These are phyloP conservation scores for Cornus florida DNA, from an alignment of 148 eudicot genomes.

Conservation along the genomic window DNA sequence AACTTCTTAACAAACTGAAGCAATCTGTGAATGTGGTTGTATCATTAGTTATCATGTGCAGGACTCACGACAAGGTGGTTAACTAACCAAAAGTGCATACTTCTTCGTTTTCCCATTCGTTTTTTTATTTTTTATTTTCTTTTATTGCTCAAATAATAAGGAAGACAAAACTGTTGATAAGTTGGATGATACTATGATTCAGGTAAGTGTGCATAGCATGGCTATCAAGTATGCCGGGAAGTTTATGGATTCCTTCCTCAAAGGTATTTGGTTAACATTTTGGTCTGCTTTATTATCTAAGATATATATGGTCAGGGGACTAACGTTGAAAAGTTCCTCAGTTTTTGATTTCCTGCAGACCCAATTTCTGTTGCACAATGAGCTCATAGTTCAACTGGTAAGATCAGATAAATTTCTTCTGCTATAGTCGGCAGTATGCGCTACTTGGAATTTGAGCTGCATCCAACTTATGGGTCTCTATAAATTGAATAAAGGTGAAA, in stretches of 20 bases:
- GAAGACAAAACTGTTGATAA: not conserved
- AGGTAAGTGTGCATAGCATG: conserved; percentile 52
- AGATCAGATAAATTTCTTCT: conserved; percentile 18
- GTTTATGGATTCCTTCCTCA: conserved; percentile 57
- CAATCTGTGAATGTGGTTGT: conserved; percentile 55
- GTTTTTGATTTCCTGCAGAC: conserved; percentile 52
- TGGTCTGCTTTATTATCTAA: not conserved
- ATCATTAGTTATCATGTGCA: conserved; percentile 51
- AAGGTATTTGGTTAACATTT: conserved; percentile 32
- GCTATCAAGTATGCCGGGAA: conserved; percentile 68
- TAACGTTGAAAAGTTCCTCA: conserved; percentile 23
- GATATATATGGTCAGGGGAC: not conserved
- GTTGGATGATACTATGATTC: not conserved
- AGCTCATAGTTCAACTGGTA: conserved; percentile 50
- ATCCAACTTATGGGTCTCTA: not conserved
- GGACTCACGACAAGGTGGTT: conserved; percentile 49
- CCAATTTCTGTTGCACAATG: conserved; percentile 38
- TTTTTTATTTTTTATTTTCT: not conserved
- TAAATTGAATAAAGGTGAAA: conserved; percentile 36
- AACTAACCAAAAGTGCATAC: not conserved
- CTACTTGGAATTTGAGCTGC: not conserved
- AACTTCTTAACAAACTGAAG: conserved; percentile 34
- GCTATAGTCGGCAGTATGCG: not conserved
- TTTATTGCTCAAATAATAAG: not conserved
- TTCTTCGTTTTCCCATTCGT: not conserved